These are phyloP conservation scores for Aspergillus funiculosus DNA, from an alignment of 495 filamentous ascomycete species.

Conservation along the genomic window DNA sequence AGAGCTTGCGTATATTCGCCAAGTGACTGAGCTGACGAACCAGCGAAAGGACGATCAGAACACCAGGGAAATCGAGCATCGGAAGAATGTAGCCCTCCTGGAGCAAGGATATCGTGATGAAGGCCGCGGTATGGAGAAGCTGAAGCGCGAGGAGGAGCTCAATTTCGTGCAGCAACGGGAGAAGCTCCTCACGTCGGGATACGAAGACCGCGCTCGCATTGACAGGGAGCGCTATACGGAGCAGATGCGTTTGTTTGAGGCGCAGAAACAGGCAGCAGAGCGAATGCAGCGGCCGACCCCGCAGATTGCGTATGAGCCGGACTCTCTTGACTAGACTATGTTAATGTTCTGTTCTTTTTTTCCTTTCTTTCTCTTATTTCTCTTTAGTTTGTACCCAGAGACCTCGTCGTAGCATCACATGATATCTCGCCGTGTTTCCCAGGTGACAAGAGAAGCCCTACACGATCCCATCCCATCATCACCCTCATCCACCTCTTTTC, in stretches of 20 bases:
- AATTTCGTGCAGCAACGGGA: conserved; percentile 1
- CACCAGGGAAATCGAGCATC: conserved; percentile 7
- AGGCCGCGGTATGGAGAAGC: neutral
- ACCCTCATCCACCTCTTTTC: neutral
- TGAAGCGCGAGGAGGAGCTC: conserved; percentile 3
- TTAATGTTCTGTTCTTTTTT: neutral
- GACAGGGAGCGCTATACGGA: conserved; percentile 4
- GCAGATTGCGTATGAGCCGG: conserved; percentile 3
- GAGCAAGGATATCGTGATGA: conserved; percentile 10
- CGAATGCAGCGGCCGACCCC: neutral
- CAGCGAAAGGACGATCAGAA: conserved; percentile 6
- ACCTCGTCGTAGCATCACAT: neutral
- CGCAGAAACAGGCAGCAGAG: conserved; percentile 7
- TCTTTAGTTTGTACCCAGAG: no score
- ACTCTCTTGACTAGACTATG: conserved; percentile 1
- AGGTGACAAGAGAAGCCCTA: no score
- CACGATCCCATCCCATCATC: no score
- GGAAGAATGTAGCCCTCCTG: neutral
- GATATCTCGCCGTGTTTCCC: conserved; percentile 4
- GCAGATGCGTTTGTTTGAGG: conserved; percentile 8
- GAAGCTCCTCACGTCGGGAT: conserved; percentile 2
- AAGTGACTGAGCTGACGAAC: conserved; percentile 8
- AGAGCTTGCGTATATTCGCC: conserved; percentile 9
- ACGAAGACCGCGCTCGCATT: conserved; percentile 10
- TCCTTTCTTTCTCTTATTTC: neutral